phyloP scores from a whole-genome alignment of 1,284 basidiomycete species.

The Austroboletus niveus region DNA sequence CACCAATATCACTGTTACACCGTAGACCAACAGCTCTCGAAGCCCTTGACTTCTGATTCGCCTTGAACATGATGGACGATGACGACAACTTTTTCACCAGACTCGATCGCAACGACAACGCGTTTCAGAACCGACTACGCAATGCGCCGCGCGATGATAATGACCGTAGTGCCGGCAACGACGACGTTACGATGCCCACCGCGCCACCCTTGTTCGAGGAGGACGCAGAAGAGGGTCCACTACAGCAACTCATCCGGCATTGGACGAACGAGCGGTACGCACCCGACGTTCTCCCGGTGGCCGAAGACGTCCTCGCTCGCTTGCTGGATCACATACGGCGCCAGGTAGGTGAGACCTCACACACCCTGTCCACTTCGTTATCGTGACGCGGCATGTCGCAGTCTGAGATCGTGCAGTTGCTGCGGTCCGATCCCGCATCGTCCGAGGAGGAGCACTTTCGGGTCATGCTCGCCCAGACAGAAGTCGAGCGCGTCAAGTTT shows the following conservation, averaged over 20 bases:
- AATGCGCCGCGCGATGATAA: constrained; percentile 24
- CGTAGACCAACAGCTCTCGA: no score
- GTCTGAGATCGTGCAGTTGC: constrained; percentile 63
- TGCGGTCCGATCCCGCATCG: constrained; percentile 75
- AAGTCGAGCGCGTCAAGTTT: constrained; percentile 90
- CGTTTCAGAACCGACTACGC: constrained; percentile 31
- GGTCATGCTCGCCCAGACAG: constrained; percentile 88
- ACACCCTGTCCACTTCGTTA: constrained; percentile 2
- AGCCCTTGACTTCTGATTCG: no score
- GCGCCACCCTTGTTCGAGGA: constrained; percentile 18
- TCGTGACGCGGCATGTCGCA: constrained; percentile 21
- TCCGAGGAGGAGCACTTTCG: constrained; percentile 90
- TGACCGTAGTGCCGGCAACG: not conserved
- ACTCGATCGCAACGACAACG: constrained; percentile 15
- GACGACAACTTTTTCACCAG: constrained; percentile 30
- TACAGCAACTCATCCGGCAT: constrained; percentile 67
- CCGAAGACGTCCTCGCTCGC: constrained; percentile 69
- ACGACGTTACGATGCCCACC: constrained; percentile 15
- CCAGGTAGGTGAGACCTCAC: constrained; percentile 60
- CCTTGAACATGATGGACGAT: constrained; percentile 19
- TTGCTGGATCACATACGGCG: constrained; percentile 82
- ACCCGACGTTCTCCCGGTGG: constrained; percentile 74
- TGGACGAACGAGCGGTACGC: constrained; percentile 88
- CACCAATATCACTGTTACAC: no score
- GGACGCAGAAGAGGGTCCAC: constrained; percentile 39